phyloP scores from a whole-genome alignment of 164 flowering plant species.

The Akebia trifoliata region DNA sequence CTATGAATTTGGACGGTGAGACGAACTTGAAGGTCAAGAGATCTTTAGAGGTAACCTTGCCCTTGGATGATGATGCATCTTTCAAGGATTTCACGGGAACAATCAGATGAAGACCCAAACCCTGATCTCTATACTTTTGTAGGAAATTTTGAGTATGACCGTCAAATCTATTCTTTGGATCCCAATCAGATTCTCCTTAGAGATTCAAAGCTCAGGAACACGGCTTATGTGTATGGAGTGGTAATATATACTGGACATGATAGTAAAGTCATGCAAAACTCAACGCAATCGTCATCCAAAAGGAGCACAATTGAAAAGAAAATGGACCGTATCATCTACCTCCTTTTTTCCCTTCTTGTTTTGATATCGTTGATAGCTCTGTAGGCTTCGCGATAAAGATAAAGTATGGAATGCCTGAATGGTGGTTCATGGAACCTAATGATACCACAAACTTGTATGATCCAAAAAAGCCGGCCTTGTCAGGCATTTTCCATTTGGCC shows the following conservation, averaged over 20 bases:
- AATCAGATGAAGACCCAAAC: constrained; percentile 80
- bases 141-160: constrained; percentile 57
- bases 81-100: constrained; percentile 51
- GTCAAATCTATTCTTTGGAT: constrained; percentile 47
- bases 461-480: constrained; percentile 40
- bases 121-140: constrained; percentile 70
- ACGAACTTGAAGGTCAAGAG: constrained; percentile 80
- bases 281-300: constrained; percentile 75
- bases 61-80: constrained; percentile 41
- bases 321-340: constrained; percentile 59
- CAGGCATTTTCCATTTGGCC: constrained; percentile 64
- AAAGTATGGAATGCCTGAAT: constrained; percentile 36
- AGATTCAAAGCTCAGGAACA: constrained; percentile 78
- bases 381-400: constrained; percentile 57
- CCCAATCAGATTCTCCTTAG: constrained; percentile 74
- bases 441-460: constrained; percentile 43
- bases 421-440: constrained; percentile 81
- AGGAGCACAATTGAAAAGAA: constrained; percentile 69
- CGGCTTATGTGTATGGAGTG: constrained; percentile 65
- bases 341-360: constrained; percentile 51
- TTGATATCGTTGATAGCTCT: constrained; percentile 57
- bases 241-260: constrained; percentile 80
- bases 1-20: constrained; percentile 88
- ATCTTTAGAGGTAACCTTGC: constrained; percentile 52
- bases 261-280: constrained; percentile 82